Evolutionary conservation across 257 asterid species (phyloP).

Genomic region (Petunia secreta): DNA sequence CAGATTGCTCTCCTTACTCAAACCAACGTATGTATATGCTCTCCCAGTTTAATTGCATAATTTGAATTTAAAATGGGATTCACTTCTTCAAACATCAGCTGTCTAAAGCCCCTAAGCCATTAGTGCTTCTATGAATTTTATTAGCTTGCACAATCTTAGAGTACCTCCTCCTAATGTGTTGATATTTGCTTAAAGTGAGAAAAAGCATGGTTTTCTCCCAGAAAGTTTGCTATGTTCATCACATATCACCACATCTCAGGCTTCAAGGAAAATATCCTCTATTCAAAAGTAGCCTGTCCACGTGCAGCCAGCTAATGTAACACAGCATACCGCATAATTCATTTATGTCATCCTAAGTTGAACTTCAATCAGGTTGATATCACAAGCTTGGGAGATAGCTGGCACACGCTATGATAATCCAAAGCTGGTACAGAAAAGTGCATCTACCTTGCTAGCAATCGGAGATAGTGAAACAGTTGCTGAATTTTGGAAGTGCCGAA

Average conservation of each 20-base stretch:
- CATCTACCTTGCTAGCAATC: conserved; percentile 57
- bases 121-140: neutral
- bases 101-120: neutral
- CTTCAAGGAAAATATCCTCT: neutral
- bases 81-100: neutral
- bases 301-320: neutral
- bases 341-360: neutral
- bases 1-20: conserved; percentile 57
- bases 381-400: conserved; percentile 84
- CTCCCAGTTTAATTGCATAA: neutral
- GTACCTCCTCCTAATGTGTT: neutral
- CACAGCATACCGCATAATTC: neutral
- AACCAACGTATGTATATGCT: conserved; percentile 54
- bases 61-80: neutral
- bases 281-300: neutral
- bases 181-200: neutral
- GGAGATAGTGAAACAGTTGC: conserved; percentile 42
- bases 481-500: conserved; percentile 74
- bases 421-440: conserved; percentile 63
- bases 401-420: conserved; percentile 71
- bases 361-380: conserved; percentile 56
- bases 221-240: conserved; percentile 5
- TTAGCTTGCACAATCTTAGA: neutral
- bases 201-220: neutral
- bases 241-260: neutral